A percentile compares a stretch with the other conserved stretches of the same genome.
Evolutionary conservation across 441 rosid genomes (phyloP).

Genomic region (Breynia disticha): DNA sequence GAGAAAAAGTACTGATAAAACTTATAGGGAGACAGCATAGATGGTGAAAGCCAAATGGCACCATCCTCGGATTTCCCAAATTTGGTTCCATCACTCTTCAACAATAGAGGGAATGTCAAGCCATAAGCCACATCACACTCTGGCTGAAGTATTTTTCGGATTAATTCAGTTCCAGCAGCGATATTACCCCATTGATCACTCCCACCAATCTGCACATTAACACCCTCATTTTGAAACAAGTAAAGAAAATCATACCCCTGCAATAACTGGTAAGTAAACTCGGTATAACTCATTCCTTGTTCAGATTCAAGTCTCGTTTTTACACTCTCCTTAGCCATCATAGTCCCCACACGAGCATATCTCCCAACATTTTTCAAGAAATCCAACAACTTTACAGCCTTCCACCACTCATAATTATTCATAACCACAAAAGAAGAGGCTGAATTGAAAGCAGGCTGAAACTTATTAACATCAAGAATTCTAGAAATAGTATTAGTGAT

Average conservation of each 20-base stretch:
- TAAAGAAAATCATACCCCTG: constrained; percentile 80
- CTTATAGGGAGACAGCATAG: constrained; percentile 73
- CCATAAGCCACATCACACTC: constrained; percentile 61
- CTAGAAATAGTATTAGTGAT: constrained; percentile 37
- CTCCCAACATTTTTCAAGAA: constrained; percentile 72
- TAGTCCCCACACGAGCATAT: constrained; percentile 73
- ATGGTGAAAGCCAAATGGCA: constrained; percentile 82
- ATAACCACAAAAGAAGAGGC: constrained; percentile 27
- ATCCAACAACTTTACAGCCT: constrained; percentile 62
- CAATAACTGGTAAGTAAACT: constrained; percentile 77
- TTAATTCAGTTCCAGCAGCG: constrained; percentile 84
- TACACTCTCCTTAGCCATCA: constrained; percentile 89
- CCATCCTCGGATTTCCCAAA: constrained; percentile 97
- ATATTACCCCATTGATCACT: constrained; percentile 99
- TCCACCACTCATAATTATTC: constrained; percentile 97
- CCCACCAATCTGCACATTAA: constrained; percentile 91
- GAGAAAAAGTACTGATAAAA: constrained; percentile 94
- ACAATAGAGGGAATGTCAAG: constrained; percentile 75
- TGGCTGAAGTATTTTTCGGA: constrained; percentile 62
- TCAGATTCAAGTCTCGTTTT: constrained; percentile 86
- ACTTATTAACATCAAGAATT: constrained; percentile 28
- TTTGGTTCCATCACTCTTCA: constrained; percentile 86
- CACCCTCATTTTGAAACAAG: constrained; percentile 57
- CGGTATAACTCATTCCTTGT: constrained; percentile 92
- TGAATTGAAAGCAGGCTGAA: constrained; percentile 10